phyloP scores from a whole-genome alignment of 1,139 yeast species.

The Nematodospora anomalae region DNA sequence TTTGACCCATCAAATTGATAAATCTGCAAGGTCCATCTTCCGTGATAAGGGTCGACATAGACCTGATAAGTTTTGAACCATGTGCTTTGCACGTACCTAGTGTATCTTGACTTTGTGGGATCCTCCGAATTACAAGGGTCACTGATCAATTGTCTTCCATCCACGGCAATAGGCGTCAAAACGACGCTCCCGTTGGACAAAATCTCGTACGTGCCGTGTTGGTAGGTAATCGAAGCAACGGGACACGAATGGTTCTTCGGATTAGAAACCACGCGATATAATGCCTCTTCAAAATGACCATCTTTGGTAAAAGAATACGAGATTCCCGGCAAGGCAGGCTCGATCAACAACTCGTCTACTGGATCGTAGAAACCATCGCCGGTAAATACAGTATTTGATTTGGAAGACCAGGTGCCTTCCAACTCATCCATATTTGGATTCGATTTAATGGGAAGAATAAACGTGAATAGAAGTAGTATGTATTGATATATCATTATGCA shows the following conservation, averaged over 20 bases:
- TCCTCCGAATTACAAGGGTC: constrained; percentile 70
- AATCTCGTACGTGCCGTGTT: constrained; percentile 80
- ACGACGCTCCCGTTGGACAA: constrained; percentile 64
- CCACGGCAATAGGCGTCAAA: constrained; percentile 76
- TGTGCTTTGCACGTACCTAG: constrained; percentile 70
- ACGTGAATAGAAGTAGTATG: constrained; percentile 3
- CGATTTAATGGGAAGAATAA: constrained; percentile 11
- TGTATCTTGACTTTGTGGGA: constrained; percentile 50
- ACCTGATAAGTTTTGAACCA: constrained; percentile 59
- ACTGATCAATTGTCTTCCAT: constrained; percentile 88
- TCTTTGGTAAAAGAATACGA: constrained; percentile 90
- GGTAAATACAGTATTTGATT: constrained; percentile 90
- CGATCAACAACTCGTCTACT: constrained; percentile 86
- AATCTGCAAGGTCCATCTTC: constrained; percentile 72
- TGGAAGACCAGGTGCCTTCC: constrained; percentile 94
- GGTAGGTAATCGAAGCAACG: constrained; percentile 75
- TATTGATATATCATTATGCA: constrained; percentile 1
- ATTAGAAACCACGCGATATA: constrained; percentile 73
- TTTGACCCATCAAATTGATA: constrained; percentile 81
- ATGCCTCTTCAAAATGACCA: constrained; percentile 88
- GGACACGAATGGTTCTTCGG: constrained; percentile 80
- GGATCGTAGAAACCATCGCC: constrained; percentile 98
- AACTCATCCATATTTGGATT: constrained; percentile 40
- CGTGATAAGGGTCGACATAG: constrained; percentile 74
- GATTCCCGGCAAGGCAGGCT: constrained; percentile 93